Base-by-base conservation (phyloP, 2,329 filamentous ascomycete species). In the Colletotrichum orbiculare region DNA sequence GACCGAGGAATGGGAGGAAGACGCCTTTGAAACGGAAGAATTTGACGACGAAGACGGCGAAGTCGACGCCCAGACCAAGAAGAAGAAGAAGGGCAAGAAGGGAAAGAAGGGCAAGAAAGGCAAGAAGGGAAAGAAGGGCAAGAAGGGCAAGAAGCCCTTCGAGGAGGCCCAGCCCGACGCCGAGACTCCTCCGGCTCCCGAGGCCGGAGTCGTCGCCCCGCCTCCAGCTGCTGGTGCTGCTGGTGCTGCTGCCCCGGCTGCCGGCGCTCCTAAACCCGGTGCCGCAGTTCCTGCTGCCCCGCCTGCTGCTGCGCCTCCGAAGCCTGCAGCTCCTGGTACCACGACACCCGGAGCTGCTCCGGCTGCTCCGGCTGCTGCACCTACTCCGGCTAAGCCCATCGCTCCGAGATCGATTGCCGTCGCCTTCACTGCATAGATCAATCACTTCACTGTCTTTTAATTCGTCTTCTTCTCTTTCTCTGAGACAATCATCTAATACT, bases 31-130 rank as follows among this genome's bases (percentile, higher is more conserved):
- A 4, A 47, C n/a, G 1, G 58, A 61, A 6, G 50, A 47, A 2
- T 13, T 38, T 6, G 13, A 3, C 15, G 52, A 37, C 6, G 54
- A 42, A 0, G 52, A 56, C 13, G 63, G 37, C 17, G 52, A 56
- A 1, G 63, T 63, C 4, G 59, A 66, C 4, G 63, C 58, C 4
- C 34, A 57, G 33, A 47, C 46, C 46, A 66, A 66, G 53, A 63
- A 63, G 48, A 66, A 60, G 56, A 64, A 63, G 52, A 61, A 61
- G 55, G 54, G 54, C 13, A 66, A 66, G 59, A 66, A 66, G 53
- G 62, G 57, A 0, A 65, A 65, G 62, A 65, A 65, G 50, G 61
- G 60, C 2, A 64, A 64, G 57, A 64, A 64, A 50, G 59, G 59
- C 8, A 64, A 64, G 60, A 64, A 64, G 47, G 60, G 54, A 5